Evolutionary conservation across 768 basidiomycete species (phyloP), one percentile per base, ranked within the genome.

Genomic region (Cyclocybe aegerita): DNA sequence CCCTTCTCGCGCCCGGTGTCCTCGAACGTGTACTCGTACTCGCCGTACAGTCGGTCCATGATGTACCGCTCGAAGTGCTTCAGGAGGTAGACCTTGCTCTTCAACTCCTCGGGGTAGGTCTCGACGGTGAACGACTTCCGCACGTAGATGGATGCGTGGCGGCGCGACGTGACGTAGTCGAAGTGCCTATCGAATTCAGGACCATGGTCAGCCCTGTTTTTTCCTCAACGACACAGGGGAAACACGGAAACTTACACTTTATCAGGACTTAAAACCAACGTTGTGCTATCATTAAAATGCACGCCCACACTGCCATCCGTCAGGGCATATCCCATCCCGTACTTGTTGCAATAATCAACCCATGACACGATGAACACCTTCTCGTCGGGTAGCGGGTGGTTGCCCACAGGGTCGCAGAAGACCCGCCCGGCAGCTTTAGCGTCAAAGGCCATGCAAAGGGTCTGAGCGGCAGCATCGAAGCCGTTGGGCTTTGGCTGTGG

Each of bases 261-360:
- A 61, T 90, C 88, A 1, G 96, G 84, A 35, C 90, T 82, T 55
- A 98, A 72, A 31, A 97, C 81, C 55, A 97, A 65, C 30, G 81
- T 88, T 11, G 93, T 92, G 64, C 89, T 93, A 66, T 99, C 97
- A 61, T 98, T 98, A 73, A 97, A 99, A 69, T 98, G 86, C 15
- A 98, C 92, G 4, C 93, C 93, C 40, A 98, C 86, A 15, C 90
- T 89, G 3, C 96, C 94, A 62, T 99, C 94, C 14, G 93, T 96
- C 62, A 98, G 74, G 3, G 93, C 93, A 66, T 97, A 98, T 1
- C 96, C 97, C 91, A 98, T 98, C n/a, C 96, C 97, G 69, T 98
- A 99, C 76, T 98, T 98, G 70, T 94, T 92, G 66, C 93, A 96
- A 64, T 98, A 98, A 67, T 98, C 97, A 37, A 98, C 89, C 97